Conservation (phyloP, 2,329 filamentous ascomycete genomes). For the Mariannaea elegans region DNA sequence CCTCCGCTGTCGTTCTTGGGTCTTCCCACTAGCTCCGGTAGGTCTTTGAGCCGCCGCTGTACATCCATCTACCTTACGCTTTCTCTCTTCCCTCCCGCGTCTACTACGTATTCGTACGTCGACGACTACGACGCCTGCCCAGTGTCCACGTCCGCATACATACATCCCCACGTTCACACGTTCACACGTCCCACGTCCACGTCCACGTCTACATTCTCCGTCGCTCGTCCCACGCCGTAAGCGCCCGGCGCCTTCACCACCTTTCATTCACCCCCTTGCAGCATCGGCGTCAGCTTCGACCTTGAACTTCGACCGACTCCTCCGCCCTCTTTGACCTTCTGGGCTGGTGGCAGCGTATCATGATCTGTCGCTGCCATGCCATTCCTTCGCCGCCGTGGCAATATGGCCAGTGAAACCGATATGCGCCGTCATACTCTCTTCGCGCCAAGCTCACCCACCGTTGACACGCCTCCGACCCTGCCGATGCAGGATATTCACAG, state of each 20-base stretch:
- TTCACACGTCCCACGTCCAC: constrained; percentile 10
- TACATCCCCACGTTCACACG: constrained; percentile 8
- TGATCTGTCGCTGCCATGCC: constrained; percentile 61
- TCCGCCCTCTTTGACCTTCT: constrained; percentile 17
- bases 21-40: constrained; percentile 38
- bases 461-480: constrained; percentile 38
- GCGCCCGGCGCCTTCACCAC: constrained; percentile 1
- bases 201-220: constrained; percentile 8
- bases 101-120: constrained; percentile 12
- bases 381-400: constrained; percentile 69
- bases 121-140: constrained; percentile 11
- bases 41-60: constrained; percentile 34
- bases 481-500: constrained; percentile 33
- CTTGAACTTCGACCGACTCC: not conserved
- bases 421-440: constrained; percentile 62
- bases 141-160: constrained; percentile 18
- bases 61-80: not conserved
- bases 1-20: constrained; percentile 26
- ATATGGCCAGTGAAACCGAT: constrained; percentile 66
- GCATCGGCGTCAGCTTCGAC: not conserved
- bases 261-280: not conserved
- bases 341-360: constrained; percentile 46
- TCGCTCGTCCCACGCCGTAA: constrained; percentile 6
- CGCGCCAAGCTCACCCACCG: constrained; percentile 40
- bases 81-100: not conserved